Evolutionary conservation across 768 basidiomycete genomes (phyloP).

Genomic region (Podaxis pistillaris): DNA sequence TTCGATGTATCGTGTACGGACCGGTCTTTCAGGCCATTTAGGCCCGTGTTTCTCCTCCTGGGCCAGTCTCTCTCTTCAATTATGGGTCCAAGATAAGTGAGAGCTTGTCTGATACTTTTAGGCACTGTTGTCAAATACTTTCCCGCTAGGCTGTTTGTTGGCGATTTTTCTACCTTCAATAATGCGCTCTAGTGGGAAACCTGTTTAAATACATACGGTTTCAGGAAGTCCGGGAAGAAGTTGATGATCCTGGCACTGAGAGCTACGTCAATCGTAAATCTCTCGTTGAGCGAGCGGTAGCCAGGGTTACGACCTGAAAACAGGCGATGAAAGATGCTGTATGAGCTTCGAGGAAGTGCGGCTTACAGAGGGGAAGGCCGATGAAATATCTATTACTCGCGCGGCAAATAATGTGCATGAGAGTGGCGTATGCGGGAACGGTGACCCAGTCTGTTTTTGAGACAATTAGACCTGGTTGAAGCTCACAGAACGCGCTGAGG

Average conservation of each 20-base stretch:
- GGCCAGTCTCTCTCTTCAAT: conserved; percentile 14
- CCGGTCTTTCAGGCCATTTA: conserved; percentile 16
- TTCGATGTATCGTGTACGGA: not conserved
- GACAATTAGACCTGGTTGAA: not conserved
- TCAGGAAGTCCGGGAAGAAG: conserved; percentile 21
- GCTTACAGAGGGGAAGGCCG: conserved; percentile 14
- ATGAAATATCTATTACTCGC: conserved; percentile 11
- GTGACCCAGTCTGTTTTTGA: not conserved
- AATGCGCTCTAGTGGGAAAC: not conserved
- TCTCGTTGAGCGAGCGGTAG: conserved; percentile 30
- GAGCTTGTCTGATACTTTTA: conserved; percentile 11
- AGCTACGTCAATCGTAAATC: conserved; percentile 20
- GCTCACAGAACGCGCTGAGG: not conserved
- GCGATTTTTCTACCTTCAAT: too few species aligned
- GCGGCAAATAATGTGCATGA: not conserved
- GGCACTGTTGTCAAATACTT: conserved; percentile 16
- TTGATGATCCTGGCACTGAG: conserved; percentile 20
- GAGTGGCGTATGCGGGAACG: not conserved
- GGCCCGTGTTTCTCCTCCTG: conserved; percentile 14
- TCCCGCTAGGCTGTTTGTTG: conserved; percentile 11
- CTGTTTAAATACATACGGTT: conserved; percentile 17
- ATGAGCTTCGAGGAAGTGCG: not conserved
- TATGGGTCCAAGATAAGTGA: conserved; percentile 16
- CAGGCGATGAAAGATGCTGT: not conserved
- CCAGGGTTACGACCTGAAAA: conserved; percentile 35